Base-by-base conservation (phyloP, 1,284 basidiomycete species). In the Cryptococcus sp. region DNA sequence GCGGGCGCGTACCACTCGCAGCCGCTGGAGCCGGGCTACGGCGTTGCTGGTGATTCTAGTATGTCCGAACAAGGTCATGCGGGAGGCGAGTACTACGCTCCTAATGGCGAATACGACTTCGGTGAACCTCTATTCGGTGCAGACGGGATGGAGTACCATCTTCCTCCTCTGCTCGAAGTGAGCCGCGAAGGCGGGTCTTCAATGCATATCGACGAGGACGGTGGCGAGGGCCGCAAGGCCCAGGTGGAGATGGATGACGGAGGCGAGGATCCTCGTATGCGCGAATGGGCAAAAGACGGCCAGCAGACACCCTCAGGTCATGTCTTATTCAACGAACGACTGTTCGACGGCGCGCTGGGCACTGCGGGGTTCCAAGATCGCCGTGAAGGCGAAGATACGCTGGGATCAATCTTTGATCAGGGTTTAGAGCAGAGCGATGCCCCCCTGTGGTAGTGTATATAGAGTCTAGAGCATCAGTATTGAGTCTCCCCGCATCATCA, bases 281-380 rank as follows among this genome's bases (percentile, higher is more conserved):
- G 41, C 38, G 39, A 38, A 20, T 35, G 44, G 23, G 44, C 35
- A 27, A 19, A 39, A 35, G 66, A 66, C 7, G 58, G 59, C 3
- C 70, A 68, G 50, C 69, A 70, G 51, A 71, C 69, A 4, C 72
- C 72, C 1, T 69, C 67, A 5, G 66, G 65, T 23, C 71, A 74
- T 58, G 71, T 74, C 40, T 50, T 66, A 17, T 74, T 74, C 60
- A 69, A 67, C 46, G 72, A 74, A 47, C 47, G 67, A 13, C 45
- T 74, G 50, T 74, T 74, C 51, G 72, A 70, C 47, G 72, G 71
- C 2, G 70, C 69, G 5, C 48, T 74, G 17, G 69, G 71, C 3
- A 66, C 54, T 27, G 67, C 67, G 2, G 54, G 47, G 22, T 25
- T 62, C 10, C 39, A 40, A 2, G 53, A 51, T 19, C 22, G 23